phyloP scores from a whole-genome alignment of 805 yeast species.

The Grigorovia transvaalensis region DNA sequence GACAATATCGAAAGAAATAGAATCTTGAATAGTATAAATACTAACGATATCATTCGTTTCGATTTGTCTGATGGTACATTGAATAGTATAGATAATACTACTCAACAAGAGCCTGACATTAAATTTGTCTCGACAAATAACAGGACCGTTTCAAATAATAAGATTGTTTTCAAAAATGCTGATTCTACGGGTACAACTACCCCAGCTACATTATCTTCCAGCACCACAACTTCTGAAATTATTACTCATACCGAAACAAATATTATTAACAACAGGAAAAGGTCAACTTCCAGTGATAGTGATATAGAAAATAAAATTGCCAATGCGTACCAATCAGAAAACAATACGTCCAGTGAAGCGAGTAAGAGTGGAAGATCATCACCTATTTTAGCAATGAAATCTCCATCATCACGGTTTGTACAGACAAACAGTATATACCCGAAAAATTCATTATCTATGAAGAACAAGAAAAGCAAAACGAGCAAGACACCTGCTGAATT shows the following conservation, averaged over 20 bases:
- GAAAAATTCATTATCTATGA: constrained; percentile 18
- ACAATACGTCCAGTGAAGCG: neutral
- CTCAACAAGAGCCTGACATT: too few species aligned
- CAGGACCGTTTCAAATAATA: too few species aligned
- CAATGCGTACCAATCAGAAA: neutral
- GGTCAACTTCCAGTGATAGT: neutral
- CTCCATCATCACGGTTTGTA: neutral
- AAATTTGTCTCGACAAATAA: too few species aligned
- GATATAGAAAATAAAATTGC: neutral
- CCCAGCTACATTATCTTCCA: neutral
- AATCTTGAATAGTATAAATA: neutral
- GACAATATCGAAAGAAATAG: constrained; percentile 6
- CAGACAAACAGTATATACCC: constrained; percentile 21
- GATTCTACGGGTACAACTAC: neutral
- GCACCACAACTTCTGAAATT: neutral
- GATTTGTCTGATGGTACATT: too few species aligned
- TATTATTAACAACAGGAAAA: neutral
- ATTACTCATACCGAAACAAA: neutral
- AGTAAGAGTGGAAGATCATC: neutral
- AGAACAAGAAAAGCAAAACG: constrained; percentile 3
- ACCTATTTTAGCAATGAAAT: neutral
- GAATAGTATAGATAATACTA: too few species aligned
- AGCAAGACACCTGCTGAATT: neutral
- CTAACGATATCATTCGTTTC: neutral
- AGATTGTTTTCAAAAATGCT: too few species aligned